Conservation (phyloP, 768 basidiomycete genomes). For the Gloeophyllum trabeum region DNA sequence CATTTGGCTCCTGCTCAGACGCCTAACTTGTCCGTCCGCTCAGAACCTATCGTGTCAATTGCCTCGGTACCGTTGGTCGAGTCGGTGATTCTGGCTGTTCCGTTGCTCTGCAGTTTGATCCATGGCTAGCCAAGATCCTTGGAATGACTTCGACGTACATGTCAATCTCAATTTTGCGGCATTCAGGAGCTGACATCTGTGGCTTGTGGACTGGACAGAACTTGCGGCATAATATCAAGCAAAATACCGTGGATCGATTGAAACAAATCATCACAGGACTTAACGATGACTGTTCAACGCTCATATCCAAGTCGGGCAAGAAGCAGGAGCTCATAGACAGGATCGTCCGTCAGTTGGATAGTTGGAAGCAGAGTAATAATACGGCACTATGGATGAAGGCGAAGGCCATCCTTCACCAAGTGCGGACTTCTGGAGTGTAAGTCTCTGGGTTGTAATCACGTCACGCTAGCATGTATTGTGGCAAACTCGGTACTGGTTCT, state of each 20-base stretch:
- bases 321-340: slow-evolving; percentile 83
- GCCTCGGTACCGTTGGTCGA: no score
- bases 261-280: slow-evolving; percentile 72
- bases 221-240: slow-evolving; percentile 58
- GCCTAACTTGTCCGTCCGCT: no score
- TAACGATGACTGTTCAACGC: slow-evolving; percentile 66
- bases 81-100: no score
- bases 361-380: slow-evolving; percentile 44
- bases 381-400: slow-evolving; percentile 63
- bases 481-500: not conserved
- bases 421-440: slow-evolving; percentile 56
- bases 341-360: slow-evolving; percentile 45
- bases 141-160: slow-evolving; percentile 69
- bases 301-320: slow-evolving; percentile 67
- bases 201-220: slow-evolving; percentile 29
- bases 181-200: not conserved
- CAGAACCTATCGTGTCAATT: no score
- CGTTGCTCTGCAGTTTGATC: slow-evolving; percentile 11
- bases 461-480: slow-evolving; percentile 1
- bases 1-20: no score
- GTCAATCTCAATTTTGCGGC: slow-evolving; percentile 1
- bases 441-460: slow-evolving; percentile 19
- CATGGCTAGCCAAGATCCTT: slow-evolving; percentile 55
- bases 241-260: slow-evolving; percentile 77
- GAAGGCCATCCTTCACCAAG: slow-evolving; percentile 54